Percentiles rank a stretch among this genome's conserved stretches.
These are phyloP conservation scores for Solanum hybrid DNA, from an alignment of 305 asterid genomes.

Conservation along the genomic window DNA sequence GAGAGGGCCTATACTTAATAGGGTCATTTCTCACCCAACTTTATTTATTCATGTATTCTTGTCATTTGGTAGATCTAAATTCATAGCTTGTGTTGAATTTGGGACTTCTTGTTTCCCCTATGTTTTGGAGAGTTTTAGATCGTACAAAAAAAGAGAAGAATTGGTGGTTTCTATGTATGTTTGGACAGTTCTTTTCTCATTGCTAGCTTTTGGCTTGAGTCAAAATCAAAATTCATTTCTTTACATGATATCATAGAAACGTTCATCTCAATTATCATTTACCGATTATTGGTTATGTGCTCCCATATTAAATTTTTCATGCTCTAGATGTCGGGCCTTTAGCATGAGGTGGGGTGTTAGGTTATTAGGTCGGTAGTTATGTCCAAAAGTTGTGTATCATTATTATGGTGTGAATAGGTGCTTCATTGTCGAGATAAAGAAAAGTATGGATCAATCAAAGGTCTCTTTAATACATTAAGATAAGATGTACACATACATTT, in stretches of 20 bases:
- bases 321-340: background rate
- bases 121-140: background rate
- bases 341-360: background rate
- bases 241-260: background rate
- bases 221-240: background rate
- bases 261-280: background rate
- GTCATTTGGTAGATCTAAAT: background rate
- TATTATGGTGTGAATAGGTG: background rate
- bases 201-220: background rate
- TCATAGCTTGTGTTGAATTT: background rate
- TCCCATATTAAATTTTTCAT: background rate
- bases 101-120: background rate
- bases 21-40: background rate
- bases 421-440: background rate
- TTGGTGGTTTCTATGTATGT: fast-evolving
- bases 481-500: background rate
- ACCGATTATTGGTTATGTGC: background rate
- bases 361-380: background rate
- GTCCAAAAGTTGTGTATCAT: background rate
- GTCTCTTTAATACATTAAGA: background rate
- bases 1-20: background rate
- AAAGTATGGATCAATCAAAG: background rate
- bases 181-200: no score
- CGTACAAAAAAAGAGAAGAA: background rate
- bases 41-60: background rate